phyloP scores from a whole-genome alignment of 768 basidiomycete species.

The Paxillus ammoniavirescens region DNA sequence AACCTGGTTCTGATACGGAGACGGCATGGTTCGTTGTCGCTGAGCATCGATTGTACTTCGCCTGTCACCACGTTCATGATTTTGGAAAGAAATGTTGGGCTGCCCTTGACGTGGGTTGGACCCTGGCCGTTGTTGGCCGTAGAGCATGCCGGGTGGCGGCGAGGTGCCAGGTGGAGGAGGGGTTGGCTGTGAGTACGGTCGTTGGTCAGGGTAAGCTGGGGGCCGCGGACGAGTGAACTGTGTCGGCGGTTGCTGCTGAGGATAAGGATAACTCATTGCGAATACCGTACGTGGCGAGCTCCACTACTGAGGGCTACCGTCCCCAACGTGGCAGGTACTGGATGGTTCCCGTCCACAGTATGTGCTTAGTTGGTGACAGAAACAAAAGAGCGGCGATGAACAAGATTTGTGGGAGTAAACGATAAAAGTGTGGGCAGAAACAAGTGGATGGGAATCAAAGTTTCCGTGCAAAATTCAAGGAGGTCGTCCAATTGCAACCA shows the following conservation, averaged over 20 bases:
- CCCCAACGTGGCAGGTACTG: neutral
- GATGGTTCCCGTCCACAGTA: neutral
- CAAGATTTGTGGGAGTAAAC: neutral
- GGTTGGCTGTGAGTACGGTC: slow-evolving; percentile 18
- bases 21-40: slow-evolving; percentile 45
- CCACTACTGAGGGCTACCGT: neutral
- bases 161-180: slow-evolving; percentile 17
- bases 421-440: neutral
- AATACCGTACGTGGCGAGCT: too few relatives aligned
- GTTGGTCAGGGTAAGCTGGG: slow-evolving; percentile 37
- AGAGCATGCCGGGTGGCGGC: slow-evolving; percentile 9
- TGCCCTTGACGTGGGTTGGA: slow-evolving; percentile 18
- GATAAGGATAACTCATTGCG: slow-evolving; percentile 40
- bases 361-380: neutral
- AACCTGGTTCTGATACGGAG: slow-evolving; percentile 46
- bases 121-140: slow-evolving; percentile 16
- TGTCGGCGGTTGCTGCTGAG: slow-evolving; percentile 36
- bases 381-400: slow-evolving; percentile 9
- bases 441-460: neutral
- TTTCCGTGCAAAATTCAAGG: neutral
- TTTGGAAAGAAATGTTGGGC: slow-evolving; percentile 66
- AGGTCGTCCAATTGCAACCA: neutral
- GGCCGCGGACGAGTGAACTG: slow-evolving; percentile 32
- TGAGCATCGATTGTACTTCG: slow-evolving; percentile 53
- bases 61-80: slow-evolving; percentile 68